Conservation (phyloP, 1,284 basidiomycete species). For the Amylostereum areolatum region DNA sequence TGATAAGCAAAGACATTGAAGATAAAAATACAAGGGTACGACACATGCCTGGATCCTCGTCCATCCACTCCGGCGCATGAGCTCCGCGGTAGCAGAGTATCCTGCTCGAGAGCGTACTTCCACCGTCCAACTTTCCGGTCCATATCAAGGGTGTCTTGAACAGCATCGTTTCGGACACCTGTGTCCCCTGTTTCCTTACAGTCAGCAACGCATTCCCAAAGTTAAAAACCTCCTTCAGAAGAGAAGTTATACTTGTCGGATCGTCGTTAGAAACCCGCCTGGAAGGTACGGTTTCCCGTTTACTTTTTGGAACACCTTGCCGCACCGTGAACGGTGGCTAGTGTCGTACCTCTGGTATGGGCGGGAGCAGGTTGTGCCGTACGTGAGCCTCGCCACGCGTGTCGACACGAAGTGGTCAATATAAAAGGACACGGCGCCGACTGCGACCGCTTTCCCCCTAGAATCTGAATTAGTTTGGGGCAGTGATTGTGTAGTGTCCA, state of each 20-base stretch:
- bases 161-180: neutral
- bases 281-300: neutral
- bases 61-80: neutral
- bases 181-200: neutral
- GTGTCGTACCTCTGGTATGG: neutral
- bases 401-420: neutral
- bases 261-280: neutral
- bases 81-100: neutral
- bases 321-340: neutral
- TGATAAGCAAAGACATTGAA: too few relatives aligned
- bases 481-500: neutral
- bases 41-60: neutral
- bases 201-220: neutral
- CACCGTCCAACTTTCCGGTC: neutral
- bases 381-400: neutral
- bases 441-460: neutral
- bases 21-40: neutral
- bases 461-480: neutral
- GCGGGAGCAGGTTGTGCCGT: neutral
- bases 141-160: neutral
- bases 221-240: neutral
- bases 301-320: neutral
- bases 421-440: neutral
- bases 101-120: neutral
- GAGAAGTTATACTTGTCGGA: neutral